Conservation (phyloP, 2,329 filamentous ascomycete species). For the Knoxdaviesia capensis region DNA sequence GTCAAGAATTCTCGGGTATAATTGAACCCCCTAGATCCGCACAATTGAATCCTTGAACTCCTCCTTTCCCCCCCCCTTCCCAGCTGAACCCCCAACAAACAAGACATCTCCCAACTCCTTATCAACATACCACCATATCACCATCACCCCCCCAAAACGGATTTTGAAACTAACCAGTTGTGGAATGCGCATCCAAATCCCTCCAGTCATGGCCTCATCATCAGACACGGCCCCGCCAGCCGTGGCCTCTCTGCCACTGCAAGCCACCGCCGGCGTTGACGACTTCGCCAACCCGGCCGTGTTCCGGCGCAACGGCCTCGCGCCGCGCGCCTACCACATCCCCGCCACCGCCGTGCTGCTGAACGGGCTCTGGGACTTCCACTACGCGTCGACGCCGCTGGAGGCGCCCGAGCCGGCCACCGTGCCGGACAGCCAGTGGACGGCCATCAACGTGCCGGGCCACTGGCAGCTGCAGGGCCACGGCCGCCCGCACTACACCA, state of each 20-base stretch:
- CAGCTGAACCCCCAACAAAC: too few species aligned
- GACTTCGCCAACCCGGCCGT: constrained; percentile 30
- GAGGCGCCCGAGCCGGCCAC: constrained; percentile 12
- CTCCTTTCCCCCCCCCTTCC: too few species aligned
- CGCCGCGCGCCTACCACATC: constrained; percentile 29
- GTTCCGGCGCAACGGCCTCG: constrained; percentile 31
- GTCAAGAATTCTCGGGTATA: too few species aligned
- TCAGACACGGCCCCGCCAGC: constrained; percentile 8
- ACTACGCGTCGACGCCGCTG: constrained; percentile 23
- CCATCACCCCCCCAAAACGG: too few species aligned
- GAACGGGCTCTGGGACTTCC: constrained; percentile 37
- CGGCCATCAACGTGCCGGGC: constrained; percentile 34
- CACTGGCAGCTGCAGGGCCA: constrained; percentile 54
- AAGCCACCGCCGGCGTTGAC: constrained; percentile 15
- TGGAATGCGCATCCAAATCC: too few species aligned
- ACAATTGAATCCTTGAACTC: too few species aligned
- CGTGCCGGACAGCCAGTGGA: neutral
- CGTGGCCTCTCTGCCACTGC: constrained; percentile 9
- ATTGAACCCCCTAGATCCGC: too few species aligned
- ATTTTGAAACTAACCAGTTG: too few species aligned
- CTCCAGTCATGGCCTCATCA: too few species aligned
- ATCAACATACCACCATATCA: too few species aligned
- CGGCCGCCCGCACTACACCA: constrained; percentile 48
- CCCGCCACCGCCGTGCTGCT: constrained; percentile 26
- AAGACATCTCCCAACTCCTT: too few species aligned